A percentile compares a stretch with the other conserved stretches of the same genome.
These are phyloP conservation scores for Canariomyces notabilis DNA, from an alignment of 2,329 filamentous ascomycete genomes.

Conservation along the genomic window DNA sequence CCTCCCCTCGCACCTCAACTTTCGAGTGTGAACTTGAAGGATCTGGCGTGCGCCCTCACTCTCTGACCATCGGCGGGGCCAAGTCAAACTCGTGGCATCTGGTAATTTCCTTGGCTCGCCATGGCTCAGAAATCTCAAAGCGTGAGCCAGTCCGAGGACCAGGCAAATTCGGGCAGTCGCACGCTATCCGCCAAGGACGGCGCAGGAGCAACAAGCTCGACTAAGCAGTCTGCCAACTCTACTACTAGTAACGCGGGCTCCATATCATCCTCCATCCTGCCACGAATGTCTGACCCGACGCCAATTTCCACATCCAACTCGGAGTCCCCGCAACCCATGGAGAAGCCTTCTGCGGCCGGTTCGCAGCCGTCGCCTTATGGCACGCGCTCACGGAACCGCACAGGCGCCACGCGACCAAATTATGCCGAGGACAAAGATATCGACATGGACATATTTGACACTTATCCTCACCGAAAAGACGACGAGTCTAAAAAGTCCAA, in stretches of 20 bases:
- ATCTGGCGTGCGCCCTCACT: conserved; percentile 8
- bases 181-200: conserved; percentile 27
- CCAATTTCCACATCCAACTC: conserved; percentile 20
- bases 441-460: conserved; percentile 80
- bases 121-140: conserved; percentile 37
- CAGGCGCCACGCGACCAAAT: conserved; percentile 74
- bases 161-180: conserved; percentile 24
- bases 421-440: conserved; percentile 93
- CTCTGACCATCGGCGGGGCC: conserved; percentile 10
- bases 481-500: conserved; percentile 54
- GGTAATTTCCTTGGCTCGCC: conserved; percentile 17
- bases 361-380: conserved; percentile 69
- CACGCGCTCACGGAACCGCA: conserved; percentile 87
- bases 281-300: conserved; percentile 30
- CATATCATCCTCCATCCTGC: conserved; percentile 26
- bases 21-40: conserved; percentile 10
- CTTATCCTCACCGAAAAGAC: conserved; percentile 51
- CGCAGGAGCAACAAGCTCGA: conserved; percentile 23
- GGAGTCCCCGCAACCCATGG: conserved; percentile 40
- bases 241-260: conserved; percentile 18
- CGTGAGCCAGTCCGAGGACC: conserved; percentile 27
- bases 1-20: conserved; percentile 4
- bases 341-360: conserved; percentile 41
- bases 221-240: conserved; percentile 26
- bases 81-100: conserved; percentile 4